Conservation (phyloP, 2,329 filamentous ascomycete genomes). For the Aspergillus sp. region DNA sequence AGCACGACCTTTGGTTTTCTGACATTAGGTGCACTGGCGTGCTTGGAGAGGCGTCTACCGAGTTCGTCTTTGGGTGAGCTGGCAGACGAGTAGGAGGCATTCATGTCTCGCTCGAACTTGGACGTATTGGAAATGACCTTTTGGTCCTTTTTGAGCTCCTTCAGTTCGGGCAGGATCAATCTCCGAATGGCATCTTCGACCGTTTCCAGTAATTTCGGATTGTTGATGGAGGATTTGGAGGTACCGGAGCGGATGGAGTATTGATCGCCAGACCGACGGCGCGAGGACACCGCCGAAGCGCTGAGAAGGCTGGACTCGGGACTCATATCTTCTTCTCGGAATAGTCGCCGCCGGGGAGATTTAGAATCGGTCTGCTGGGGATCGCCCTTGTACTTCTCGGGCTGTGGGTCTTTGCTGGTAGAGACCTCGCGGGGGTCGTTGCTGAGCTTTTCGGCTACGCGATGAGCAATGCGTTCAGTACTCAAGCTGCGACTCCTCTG, state of each 20-base stretch:
- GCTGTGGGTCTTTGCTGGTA: conserved; percentile 41
- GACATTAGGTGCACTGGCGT: conserved; percentile 60
- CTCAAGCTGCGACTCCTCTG: conserved; percentile 63
- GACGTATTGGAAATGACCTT: conserved; percentile 70
- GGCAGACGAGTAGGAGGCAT: conserved; percentile 59
- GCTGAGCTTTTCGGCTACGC: conserved; percentile 65
- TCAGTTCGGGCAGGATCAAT: conserved; percentile 86
- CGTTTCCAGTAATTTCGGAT: conserved; percentile 83
- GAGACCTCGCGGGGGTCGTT: conserved; percentile 48
- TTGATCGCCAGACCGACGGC: conserved; percentile 54
- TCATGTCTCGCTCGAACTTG: conserved; percentile 64
- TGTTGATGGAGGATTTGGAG: conserved; percentile 77
- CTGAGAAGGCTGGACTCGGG: conserved; percentile 63
- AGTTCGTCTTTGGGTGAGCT: conserved; percentile 56
- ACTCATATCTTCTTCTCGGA: conserved; percentile 53
- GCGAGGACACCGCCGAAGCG: conserved; percentile 52
- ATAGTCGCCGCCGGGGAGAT: conserved; percentile 47
- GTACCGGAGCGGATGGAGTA: conserved; percentile 59
- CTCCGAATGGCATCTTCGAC: conserved; percentile 91
- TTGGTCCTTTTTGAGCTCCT: conserved; percentile 85
- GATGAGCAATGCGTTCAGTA: conserved; percentile 65
- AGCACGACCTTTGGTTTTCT: conserved; percentile 61
- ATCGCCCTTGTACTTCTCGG: conserved; percentile 46
- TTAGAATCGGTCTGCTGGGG: conserved; percentile 43
- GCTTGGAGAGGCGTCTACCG: conserved; percentile 57